A percentile compares a stretch with the other conserved stretches of the same genome.
Conservation (phyloP, 2,329 filamentous ascomycete genomes). For the Teratosphaeria zuluensis region DNA sequence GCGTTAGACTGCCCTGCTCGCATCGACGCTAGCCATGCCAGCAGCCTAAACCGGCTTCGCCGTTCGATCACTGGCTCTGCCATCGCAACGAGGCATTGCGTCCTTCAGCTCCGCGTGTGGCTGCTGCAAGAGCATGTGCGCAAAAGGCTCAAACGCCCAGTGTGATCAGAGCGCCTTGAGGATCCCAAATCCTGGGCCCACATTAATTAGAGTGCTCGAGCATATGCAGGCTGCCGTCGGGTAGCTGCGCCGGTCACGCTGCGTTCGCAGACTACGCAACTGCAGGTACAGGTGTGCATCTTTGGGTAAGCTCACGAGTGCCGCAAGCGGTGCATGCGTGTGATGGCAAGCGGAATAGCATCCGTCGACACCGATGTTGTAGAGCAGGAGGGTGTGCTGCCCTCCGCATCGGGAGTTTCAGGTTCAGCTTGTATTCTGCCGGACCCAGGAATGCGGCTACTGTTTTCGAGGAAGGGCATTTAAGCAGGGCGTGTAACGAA, state of each 20-base stretch:
- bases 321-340: background rate
- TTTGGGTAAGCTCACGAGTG: background rate
- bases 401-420: constrained; percentile 10
- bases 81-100: background rate
- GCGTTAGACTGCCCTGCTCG: background rate
- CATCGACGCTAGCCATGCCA: background rate
- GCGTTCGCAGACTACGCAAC: constrained; percentile 23
- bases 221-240: constrained; percentile 21
- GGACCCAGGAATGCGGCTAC: constrained; percentile 18
- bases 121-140: background rate
- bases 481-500: constrained; percentile 14
- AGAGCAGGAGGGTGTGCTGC: background rate
- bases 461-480: background rate
- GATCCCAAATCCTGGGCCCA: constrained; percentile 9
- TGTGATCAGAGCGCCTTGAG: constrained; percentile 5
- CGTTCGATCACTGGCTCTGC: background rate
- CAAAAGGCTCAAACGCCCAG: constrained; percentile 10
- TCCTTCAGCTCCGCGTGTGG: background rate
- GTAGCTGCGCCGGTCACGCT: constrained; percentile 16
- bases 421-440: constrained; percentile 8
- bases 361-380: background rate
- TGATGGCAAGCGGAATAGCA: background rate
- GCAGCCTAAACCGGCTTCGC: background rate
- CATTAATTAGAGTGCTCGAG: constrained; percentile 10
- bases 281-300: background rate